Conservation (phyloP, 805 yeast genomes). For the Candida michaelii region DNA sequence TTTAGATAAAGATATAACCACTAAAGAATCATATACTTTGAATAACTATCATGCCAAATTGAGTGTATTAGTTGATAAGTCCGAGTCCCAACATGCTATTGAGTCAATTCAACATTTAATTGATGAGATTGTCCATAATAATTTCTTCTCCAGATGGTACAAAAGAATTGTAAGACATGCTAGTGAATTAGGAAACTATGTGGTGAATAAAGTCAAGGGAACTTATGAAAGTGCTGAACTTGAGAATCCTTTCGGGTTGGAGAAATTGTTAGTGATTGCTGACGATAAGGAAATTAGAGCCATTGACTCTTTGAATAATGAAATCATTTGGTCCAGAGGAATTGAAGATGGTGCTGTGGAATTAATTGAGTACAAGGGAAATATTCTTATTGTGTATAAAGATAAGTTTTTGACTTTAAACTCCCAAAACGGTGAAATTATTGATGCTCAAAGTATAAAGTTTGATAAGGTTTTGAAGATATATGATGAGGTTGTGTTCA, state of each 20-base stretch:
- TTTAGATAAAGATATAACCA: slow-evolving; percentile 2
- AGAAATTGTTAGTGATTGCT: slow-evolving; percentile 30
- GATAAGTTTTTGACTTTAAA: slow-evolving; percentile 12
- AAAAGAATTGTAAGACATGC: slow-evolving; percentile 32
- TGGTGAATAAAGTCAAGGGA: slow-evolving; percentile 14
- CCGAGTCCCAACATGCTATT: slow-evolving; percentile 25
- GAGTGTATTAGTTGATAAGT: slow-evolving; percentile 25
- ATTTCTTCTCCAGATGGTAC: slow-evolving; percentile 27
- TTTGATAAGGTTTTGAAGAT: slow-evolving; percentile 11
- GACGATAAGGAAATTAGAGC: slow-evolving; percentile 32
- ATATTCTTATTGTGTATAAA: slow-evolving; percentile 16
- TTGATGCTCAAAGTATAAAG: slow-evolving; percentile 11
- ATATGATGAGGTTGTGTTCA: slow-evolving; percentile 1
- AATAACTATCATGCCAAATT: slow-evolving; percentile 6
- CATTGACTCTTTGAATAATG: slow-evolving; percentile 41
- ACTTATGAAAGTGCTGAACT: slow-evolving; percentile 8
- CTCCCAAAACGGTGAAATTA: slow-evolving; percentile 19
- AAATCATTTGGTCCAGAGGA: slow-evolving; percentile 36
- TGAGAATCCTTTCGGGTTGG: slow-evolving; percentile 27
- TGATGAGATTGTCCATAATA: slow-evolving; percentile 24
- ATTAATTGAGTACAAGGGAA: slow-evolving; percentile 16
- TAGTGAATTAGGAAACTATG: slow-evolving; percentile 30
- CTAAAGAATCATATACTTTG: not conserved
- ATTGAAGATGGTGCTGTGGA: slow-evolving; percentile 14
- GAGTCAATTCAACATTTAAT: slow-evolving; percentile 32